Base-by-base conservation (phyloP, 2,329 filamentous ascomycete species). In the Pyricularia grisea region DNA sequence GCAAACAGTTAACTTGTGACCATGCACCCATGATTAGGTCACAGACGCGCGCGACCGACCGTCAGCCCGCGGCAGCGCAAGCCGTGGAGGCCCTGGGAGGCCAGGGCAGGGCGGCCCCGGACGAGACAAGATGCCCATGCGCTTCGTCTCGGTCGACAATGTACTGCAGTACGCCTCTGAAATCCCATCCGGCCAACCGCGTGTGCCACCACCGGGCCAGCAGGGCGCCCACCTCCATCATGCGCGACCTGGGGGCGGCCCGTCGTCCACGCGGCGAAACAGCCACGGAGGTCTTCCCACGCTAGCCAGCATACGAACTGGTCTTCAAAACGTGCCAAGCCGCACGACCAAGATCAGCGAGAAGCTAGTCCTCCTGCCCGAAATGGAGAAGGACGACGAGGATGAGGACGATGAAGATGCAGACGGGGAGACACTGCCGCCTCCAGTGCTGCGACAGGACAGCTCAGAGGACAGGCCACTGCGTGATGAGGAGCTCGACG, bases 341-440 rank as follows among this genome's bases (percentile, higher is more conserved):
- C 87, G 95, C 68, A 96, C 93, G 55, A 96, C 93, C 31, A 97
- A 98, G 79, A 90, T 97, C 72, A 97, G 92, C 78, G 93, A 98
- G 81, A 98, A 98, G 80, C 84, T 99, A n/a, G 95, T 99, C 0
- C 83, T 98, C 50, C 85, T 99, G 17, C 95, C 95, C 0, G 94
- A 97, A 76, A 91, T 93, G 0, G 84, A 84, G 31, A 84, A 86
- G 68, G 87, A 87, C 28, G 85, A 84, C 9, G 87, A 87, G 58
- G 89, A 87, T 9, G 77, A 78, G 25, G 84, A 84, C 4, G 82
- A 84, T 4, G 82, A 86, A 17, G 85, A 87, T 71, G 82, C 82
- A 68, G 1, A 83, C 84, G 83, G 84, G 33, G 83, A 68, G 58
- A 67, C 66, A 3, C 65, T 65, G 25, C 65, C 69, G 2, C 36